Evolutionary conservation across 208 protist genomes (phyloP).

Genomic region (Trypanosomatidae sp.): DNA sequence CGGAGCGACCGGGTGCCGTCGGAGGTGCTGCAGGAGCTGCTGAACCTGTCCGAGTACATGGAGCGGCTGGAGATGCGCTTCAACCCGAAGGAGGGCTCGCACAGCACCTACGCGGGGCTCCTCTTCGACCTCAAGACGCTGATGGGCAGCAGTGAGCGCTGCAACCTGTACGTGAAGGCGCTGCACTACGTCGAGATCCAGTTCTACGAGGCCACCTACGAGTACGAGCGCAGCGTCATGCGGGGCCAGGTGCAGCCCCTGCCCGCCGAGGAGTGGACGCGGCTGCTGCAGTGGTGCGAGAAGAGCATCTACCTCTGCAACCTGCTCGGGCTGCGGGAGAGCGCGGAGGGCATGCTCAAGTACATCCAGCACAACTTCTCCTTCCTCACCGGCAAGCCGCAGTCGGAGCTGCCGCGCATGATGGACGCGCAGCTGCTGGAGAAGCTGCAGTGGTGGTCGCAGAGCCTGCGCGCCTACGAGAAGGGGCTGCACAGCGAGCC

Average conservation of each 20-base stretch:
- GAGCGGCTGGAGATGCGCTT: conserved; percentile 92
- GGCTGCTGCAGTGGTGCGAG: conserved; percentile 78
- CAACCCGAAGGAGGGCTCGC: conserved; percentile 36
- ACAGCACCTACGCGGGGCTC: conserved; percentile 47
- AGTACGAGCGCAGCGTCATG: conserved; percentile 73
- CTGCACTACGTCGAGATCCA: conserved; percentile 96
- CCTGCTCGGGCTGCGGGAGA: conserved; percentile 97
- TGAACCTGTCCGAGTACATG: conserved; percentile 98
- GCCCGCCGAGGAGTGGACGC: conserved; percentile 57
- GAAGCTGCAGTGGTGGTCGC: conserved; percentile 99
- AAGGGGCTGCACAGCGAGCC: conserved; percentile 79
- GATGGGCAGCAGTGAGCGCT: conserved; percentile 93
- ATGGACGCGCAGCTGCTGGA: conserved; percentile 92
- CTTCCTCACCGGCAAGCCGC: conserved; percentile 68
- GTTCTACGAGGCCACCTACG: conserved; percentile 79
- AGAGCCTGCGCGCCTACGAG: conserved; percentile 93
- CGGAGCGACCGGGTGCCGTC: conserved; percentile 68
- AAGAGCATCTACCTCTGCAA: conserved; percentile 98
- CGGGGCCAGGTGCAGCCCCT: conserved; percentile 62
- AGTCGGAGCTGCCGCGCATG: conserved; percentile 70
- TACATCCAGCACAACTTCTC: conserved; percentile 94
- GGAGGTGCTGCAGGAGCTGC: conserved; percentile 94
- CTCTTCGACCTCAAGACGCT: conserved; percentile 89
- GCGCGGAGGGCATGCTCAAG: conserved; percentile 96
- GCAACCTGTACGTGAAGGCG: conserved; percentile 94